Conservation (phyloP, 768 basidiomycete genomes). For the Rhodotorula graminis region DNA sequence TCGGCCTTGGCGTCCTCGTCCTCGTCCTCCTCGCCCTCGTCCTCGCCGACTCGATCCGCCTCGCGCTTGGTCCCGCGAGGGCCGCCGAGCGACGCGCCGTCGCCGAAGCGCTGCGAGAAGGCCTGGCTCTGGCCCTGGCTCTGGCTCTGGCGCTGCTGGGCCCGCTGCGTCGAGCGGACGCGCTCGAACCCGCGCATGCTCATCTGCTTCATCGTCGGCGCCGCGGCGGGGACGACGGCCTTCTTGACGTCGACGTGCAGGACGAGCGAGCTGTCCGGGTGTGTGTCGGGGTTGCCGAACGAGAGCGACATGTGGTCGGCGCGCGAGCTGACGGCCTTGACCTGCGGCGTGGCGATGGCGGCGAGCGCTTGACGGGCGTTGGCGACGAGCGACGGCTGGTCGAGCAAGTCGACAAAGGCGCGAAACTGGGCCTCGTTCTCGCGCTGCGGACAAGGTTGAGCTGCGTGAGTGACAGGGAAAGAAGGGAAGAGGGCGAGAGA, state of each 20-base stretch:
- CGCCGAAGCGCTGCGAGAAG: background rate
- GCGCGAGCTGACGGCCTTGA: constrained; percentile 62
- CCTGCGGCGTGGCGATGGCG: constrained; percentile 52
- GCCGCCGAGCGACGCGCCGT: too few relatives aligned
- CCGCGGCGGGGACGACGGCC: constrained; percentile 64
- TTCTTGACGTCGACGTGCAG: constrained; percentile 72
- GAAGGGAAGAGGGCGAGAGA: background rate
- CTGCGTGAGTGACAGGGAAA: background rate
- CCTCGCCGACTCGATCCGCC: constrained; percentile 46
- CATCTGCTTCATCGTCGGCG: constrained; percentile 71
- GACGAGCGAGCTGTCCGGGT: constrained; percentile 67
- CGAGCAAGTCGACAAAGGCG: constrained; percentile 49
- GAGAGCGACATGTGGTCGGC: constrained; percentile 63
- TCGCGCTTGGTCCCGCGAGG: constrained; percentile 39
- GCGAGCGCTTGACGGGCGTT: constrained; percentile 64
- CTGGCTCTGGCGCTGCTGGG: constrained; percentile 7
- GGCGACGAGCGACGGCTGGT: constrained; percentile 57
- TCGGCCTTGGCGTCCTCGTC: constrained; percentile 43
- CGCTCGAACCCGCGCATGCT: constrained; percentile 25
- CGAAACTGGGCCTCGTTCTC: constrained; percentile 70
- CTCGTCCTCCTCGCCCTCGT: constrained; percentile 13
- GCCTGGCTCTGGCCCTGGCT: constrained; percentile 6
- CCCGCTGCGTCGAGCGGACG: constrained; percentile 1
- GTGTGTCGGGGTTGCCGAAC: constrained; percentile 67
- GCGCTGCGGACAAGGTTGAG: constrained; percentile 50